These are phyloP conservation scores for Mycothermus thermophilus DNA, from an alignment of 495 filamentous ascomycete species.

Conservation along the genomic window DNA sequence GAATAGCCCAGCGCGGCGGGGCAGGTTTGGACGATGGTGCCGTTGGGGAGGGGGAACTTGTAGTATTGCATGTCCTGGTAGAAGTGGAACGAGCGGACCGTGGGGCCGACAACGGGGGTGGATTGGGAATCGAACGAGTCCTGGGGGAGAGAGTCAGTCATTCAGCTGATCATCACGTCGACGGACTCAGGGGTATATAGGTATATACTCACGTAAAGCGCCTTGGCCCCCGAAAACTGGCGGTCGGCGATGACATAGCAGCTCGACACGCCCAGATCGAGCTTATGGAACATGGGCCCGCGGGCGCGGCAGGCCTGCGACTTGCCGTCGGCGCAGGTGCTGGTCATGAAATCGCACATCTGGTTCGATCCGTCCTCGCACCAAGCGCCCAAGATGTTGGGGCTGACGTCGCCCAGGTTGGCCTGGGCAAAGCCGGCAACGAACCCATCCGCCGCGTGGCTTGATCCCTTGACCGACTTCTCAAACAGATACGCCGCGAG, in stretches of 20 bases:
- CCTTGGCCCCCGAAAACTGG: slow-evolving; percentile 50
- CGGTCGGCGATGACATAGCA: slow-evolving; percentile 61
- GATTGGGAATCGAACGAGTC: slow-evolving; percentile 28
- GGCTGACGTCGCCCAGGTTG: slow-evolving; percentile 85
- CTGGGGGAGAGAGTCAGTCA: slow-evolving; percentile 12
- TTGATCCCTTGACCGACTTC: slow-evolving; percentile 41
- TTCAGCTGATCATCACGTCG: too few species aligned
- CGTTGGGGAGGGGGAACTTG: slow-evolving; percentile 60
- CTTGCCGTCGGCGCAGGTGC: slow-evolving; percentile 60
- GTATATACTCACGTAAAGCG: slow-evolving; percentile 42
- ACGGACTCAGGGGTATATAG: too few species aligned
- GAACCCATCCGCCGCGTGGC: slow-evolving; percentile 41
- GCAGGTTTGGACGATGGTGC: slow-evolving; percentile 61
- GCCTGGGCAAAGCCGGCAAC: slow-evolving; percentile 89
- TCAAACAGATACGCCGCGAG: slow-evolving; percentile 78
- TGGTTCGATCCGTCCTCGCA: slow-evolving; percentile 62
- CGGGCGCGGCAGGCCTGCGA: slow-evolving; percentile 68
- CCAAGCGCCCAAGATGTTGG: slow-evolving; percentile 75
- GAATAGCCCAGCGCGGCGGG: slow-evolving; percentile 84
- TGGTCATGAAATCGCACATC: slow-evolving; percentile 52
- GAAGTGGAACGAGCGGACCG: slow-evolving; percentile 51
- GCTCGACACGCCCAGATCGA: slow-evolving; percentile 57
- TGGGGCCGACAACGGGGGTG: slow-evolving; percentile 31
- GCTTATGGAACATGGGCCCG: slow-evolving; percentile 56
- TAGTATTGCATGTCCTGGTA: slow-evolving; percentile 50